Base-by-base conservation (phyloP, 140 eudicot species). In the Bidens hawaiensis region DNA sequence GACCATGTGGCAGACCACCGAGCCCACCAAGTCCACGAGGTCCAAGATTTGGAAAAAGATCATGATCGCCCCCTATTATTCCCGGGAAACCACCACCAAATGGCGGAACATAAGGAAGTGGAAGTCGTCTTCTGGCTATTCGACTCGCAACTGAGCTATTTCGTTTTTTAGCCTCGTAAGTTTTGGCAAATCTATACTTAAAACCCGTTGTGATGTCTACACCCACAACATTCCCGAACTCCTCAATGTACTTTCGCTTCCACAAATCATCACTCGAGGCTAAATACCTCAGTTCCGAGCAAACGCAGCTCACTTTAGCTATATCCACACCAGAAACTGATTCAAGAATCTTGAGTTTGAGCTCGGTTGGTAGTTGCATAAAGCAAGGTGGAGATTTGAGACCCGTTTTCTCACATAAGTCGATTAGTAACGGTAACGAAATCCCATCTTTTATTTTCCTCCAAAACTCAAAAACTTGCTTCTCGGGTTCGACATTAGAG, bases 381-480 rank as follows among this genome's bases (percentile, higher is more conserved):
- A 89, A 85, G 49, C 85, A 85, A 2, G 84, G 76, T 15, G 88
- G 97, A 54, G 71, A 81, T 28, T 33, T 72, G 6, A 81, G 67
- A 47, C 87, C 83, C 24, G 74, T 38, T 30, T 73, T 76, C n/a
- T 86, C 90, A 45, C 97, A 81, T 22, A 86, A 48, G 65, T 86
- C 95, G 12, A 86, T 86, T 57, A 86, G 62, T 23, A 90, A 57
- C 0, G 95, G 94, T 64, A 86, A 72, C 1, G 85, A 78, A 11
- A 90, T 64, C 55, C 47, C 74, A 57, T 86, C 95, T 71, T 90
- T 90, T 15, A 84, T 69, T 34, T 50, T 78, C 50, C 73, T 79
- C 94, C 90, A 86, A 60, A 90, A 81, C 24, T 68, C 75, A 38
- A 83, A 83, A 18, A 86, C 89, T 42, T 86, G 85, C 7, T 31